These are phyloP conservation scores for Sporothrix humicola DNA, from an alignment of 2,329 filamentous ascomycete genomes.

Conservation along the genomic window DNA sequence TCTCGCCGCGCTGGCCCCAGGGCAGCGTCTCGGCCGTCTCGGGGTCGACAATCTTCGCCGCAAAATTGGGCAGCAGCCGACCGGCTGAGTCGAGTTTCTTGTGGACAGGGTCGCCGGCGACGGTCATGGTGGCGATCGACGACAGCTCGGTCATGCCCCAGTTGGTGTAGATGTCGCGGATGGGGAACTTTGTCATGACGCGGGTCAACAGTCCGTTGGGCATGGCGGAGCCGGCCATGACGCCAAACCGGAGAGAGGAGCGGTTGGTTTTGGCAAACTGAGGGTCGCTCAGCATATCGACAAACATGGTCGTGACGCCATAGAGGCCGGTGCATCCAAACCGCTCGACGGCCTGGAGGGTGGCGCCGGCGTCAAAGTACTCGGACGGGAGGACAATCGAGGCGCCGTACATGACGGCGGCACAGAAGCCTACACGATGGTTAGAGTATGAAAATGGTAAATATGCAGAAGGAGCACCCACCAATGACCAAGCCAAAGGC, in stretches of 20 bases:
- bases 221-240: neutral
- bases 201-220: neutral
- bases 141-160: neutral
- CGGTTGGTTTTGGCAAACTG: neutral
- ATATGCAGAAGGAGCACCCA: no score
- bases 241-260: neutral
- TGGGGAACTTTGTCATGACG: neutral
- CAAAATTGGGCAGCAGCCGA: neutral
- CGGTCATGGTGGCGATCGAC: neutral
- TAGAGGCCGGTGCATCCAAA: neutral
- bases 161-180: slow-evolving; percentile 10
- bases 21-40: neutral
- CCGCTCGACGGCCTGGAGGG: neutral
- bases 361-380: neutral
- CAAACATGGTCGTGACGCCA: neutral
- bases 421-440: neutral
- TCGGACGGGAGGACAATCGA: neutral
- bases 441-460: no score
- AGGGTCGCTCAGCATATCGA: neutral
- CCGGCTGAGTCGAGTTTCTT: neutral
- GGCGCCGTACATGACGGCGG: neutral
- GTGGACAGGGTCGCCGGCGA: neutral
- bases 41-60: neutral
- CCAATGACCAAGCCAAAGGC: neutral
- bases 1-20: neutral